These are phyloP conservation scores for Pythium brassicae DNA, from an alignment of 352 stramenopile species.

Conservation along the genomic window DNA sequence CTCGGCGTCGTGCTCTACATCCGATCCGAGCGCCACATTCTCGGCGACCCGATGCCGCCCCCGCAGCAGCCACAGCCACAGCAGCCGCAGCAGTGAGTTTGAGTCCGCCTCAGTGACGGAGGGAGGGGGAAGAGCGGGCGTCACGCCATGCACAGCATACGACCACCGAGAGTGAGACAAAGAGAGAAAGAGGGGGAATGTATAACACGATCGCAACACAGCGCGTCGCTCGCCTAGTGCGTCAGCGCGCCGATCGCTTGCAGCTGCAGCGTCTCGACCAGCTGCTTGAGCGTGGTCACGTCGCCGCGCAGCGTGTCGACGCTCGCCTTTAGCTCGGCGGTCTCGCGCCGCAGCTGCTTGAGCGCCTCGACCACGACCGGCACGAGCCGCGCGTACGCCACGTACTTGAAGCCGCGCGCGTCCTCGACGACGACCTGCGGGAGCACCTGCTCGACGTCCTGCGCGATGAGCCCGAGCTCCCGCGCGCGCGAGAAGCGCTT, in stretches of 20 bases:
- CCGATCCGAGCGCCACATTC: constrained; percentile 50
- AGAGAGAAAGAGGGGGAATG: background rate
- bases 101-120: background rate
- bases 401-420: constrained; percentile 76
- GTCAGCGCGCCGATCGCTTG: constrained; percentile 1
- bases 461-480: constrained; percentile 86
- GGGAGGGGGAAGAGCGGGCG: too few species aligned
- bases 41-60: constrained; percentile 22
- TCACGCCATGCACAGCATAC: too few species aligned
- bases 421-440: constrained; percentile 77
- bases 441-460: constrained; percentile 78
- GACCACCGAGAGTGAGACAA: background rate
- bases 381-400: constrained; percentile 80
- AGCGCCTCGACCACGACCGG: constrained; percentile 80
- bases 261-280: constrained; percentile 7
- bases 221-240: too few species aligned
- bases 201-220: background rate
- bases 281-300: constrained; percentile 1
- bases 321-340: constrained; percentile 4
- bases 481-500: constrained; percentile 34
- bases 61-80: constrained; percentile 13
- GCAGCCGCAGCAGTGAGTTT: background rate
- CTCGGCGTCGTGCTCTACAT: constrained; percentile 75
- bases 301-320: constrained; percentile 7
- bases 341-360: constrained; percentile 37